A percentile compares a stretch with the other conserved stretches of the same genome.
Conservation (phyloP, 176 grass and related monocot species). For the Typha latifolia region DNA sequence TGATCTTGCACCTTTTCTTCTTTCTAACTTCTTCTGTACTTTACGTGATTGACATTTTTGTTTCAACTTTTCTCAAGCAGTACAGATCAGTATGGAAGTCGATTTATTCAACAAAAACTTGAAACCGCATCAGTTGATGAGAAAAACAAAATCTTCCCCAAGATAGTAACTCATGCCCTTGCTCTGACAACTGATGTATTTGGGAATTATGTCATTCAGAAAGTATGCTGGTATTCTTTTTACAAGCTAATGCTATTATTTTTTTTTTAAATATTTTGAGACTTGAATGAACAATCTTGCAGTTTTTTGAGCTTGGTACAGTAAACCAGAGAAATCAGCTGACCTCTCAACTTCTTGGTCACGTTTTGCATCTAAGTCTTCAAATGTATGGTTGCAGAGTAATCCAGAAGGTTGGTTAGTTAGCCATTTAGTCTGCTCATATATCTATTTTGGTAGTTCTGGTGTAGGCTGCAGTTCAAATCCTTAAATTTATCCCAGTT, state of each 20-base stretch:
- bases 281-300: background rate
- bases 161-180: conserved; percentile 16
- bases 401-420: conserved; percentile 24
- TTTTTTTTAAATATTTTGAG: background rate
- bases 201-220: conserved; percentile 39
- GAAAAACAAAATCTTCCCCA: conserved; percentile 20
- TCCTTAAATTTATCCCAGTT: background rate
- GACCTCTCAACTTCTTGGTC: conserved; percentile 5
- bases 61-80: conserved; percentile 3
- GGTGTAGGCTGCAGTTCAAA: background rate
- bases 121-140: conserved; percentile 17
- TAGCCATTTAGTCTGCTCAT: background rate
- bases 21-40: background rate
- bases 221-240: conserved; percentile 12
- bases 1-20: background rate
- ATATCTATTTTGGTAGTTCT: background rate
- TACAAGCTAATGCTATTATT: background rate
- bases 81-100: conserved; percentile 30
- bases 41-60: background rate
- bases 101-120: conserved; percentile 39
- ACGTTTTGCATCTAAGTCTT: conserved; percentile 22
- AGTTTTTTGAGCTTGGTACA: conserved; percentile 21
- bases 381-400: conserved; percentile 32
- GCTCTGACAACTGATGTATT: conserved; percentile 25
- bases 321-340: conserved; percentile 19